These are phyloP conservation scores for Cadophora malorum DNA, from an alignment of 2,329 filamentous ascomycete genomes.

Conservation along the genomic window DNA sequence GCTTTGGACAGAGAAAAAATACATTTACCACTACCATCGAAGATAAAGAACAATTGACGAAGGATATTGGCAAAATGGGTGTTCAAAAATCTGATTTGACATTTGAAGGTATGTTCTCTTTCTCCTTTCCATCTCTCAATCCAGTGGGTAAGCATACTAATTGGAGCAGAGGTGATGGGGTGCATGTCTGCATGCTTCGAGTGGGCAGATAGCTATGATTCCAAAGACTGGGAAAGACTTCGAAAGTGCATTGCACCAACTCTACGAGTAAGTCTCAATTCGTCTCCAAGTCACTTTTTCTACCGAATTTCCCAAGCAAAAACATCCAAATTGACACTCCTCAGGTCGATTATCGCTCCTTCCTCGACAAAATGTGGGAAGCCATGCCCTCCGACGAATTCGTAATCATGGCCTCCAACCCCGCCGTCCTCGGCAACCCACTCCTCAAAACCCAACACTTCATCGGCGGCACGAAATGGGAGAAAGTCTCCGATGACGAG, in stretches of 20 bases:
- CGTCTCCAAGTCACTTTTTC: no score
- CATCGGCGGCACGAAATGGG: slow-evolving; percentile 64
- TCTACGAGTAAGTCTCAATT: slow-evolving; percentile 49
- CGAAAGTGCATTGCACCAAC: slow-evolving; percentile 67
- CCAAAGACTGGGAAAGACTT: slow-evolving; percentile 68
- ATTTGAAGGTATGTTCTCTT: slow-evolving; percentile 21
- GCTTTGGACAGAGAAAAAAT: slow-evolving; percentile 11
- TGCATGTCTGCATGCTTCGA: slow-evolving; percentile 53
- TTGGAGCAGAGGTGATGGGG: slow-evolving; percentile 22
- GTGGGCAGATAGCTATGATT: slow-evolving; percentile 70
- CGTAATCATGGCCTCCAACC: slow-evolving; percentile 62
- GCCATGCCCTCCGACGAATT: slow-evolving; percentile 66
- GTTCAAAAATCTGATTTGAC: slow-evolving; percentile 21
- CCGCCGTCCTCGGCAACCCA: slow-evolving; percentile 63
- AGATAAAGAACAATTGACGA: slow-evolving; percentile 12
- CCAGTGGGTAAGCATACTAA: neutral
- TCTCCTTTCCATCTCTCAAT: neutral
- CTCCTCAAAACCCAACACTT: slow-evolving; percentile 70
- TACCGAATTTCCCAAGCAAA: no score
- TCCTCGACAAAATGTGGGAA: slow-evolving; percentile 65
- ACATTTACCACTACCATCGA: neutral
- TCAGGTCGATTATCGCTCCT: slow-evolving; percentile 73
- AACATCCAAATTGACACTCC: neutral
- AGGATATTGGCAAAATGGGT: slow-evolving; percentile 18
- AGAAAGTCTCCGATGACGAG: slow-evolving; percentile 61